Percentiles rank a stretch among this genome's conserved stretches.
Evolutionary conservation across 2,329 filamentous ascomycete species (phyloP).

Genomic region (Fusarium nisikadoi): DNA sequence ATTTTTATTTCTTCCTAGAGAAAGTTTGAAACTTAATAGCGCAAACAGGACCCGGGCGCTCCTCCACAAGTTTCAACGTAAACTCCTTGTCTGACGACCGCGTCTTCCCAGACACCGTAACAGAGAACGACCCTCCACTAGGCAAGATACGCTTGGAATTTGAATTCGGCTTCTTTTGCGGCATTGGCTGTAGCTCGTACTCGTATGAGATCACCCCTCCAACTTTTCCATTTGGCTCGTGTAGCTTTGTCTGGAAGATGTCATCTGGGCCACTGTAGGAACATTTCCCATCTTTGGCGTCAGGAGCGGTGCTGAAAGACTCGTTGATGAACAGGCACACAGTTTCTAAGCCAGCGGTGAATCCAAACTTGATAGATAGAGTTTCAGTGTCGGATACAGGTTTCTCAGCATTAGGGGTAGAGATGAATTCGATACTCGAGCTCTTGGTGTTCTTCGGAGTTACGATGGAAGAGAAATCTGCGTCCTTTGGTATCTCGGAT

Average conservation of each 20-base stretch:
- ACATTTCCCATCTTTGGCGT: background rate
- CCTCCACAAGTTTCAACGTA: background rate
- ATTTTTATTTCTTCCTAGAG: background rate
- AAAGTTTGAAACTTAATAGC: background rate
- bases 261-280: background rate
- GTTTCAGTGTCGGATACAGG: background rate
- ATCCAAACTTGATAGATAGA: background rate
- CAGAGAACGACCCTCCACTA: background rate
- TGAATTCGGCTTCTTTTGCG: background rate
- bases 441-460: background rate
- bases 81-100: background rate
- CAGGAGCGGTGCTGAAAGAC: background rate
- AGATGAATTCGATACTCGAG: background rate
- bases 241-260: background rate
- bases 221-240: background rate
- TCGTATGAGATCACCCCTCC: background rate
- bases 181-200: background rate
- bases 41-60: rapidly evolving
- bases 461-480: background rate
- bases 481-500: background rate
- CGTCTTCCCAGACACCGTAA: background rate
- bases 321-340: background rate
- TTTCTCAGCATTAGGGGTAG: background rate
- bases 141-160: background rate
- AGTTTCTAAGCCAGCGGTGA: background rate